These are phyloP conservation scores for Oldenlandia corymbosa DNA, from an alignment of 257 asterid species.

Conservation along the genomic window DNA sequence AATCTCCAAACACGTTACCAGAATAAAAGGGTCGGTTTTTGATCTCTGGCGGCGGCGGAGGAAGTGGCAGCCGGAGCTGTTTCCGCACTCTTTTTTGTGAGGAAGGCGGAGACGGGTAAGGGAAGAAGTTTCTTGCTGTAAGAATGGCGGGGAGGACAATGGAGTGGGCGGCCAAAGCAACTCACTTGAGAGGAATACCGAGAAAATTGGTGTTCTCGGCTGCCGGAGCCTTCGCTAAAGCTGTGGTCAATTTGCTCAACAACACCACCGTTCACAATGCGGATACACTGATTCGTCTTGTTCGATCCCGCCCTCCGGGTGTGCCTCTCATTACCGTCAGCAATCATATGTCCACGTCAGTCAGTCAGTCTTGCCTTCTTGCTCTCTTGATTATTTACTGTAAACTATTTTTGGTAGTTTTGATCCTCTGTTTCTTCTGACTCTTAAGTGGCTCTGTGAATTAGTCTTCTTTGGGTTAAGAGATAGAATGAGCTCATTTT, in stretches of 20 bases:
- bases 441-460: not conserved
- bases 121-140: not conserved
- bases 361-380: slow-evolving; percentile 17
- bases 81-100: not conserved
- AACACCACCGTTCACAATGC: slow-evolving; percentile 67
- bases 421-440: not conserved
- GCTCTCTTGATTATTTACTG: slow-evolving; percentile 20
- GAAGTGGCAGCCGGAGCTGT: no score
- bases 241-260: slow-evolving; percentile 70
- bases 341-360: slow-evolving; percentile 99
- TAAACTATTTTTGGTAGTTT: not conserved
- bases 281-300: slow-evolving; percentile 76
- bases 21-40: not conserved
- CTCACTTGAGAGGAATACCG: slow-evolving; percentile 82
- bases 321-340: slow-evolving; percentile 96
- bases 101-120: not conserved
- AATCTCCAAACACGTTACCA: no score
- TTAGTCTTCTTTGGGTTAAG: not conserved
- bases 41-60: not conserved
- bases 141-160: slow-evolving; percentile 46
- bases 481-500: not conserved
- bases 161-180: slow-evolving; percentile 90
- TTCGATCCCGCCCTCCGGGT: slow-evolving; percentile 73
- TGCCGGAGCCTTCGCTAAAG: slow-evolving; percentile 75
- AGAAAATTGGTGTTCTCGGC: slow-evolving; percentile 63